These are phyloP conservation scores for Carallia pectinifolia DNA, from an alignment of 345 rosid species.

Conservation along the genomic window DNA sequence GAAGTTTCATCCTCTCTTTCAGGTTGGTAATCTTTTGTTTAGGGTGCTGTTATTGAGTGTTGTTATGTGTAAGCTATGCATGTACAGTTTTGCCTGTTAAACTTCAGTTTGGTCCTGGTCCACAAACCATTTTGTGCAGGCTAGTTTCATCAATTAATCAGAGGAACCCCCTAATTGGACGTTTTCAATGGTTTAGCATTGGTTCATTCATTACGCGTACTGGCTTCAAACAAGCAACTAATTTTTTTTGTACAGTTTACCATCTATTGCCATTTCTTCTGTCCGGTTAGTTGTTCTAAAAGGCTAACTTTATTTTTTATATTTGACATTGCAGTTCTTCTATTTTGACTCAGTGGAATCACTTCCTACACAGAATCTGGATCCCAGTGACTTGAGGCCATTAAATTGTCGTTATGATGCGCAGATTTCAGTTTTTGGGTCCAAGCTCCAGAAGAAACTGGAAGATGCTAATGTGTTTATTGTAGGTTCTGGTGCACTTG, in stretches of 20 bases:
- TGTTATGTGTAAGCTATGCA: not conserved
- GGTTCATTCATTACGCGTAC: not conserved
- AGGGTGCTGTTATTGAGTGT: not conserved
- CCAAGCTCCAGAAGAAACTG: conserved; percentile 86
- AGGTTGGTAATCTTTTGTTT: conserved; percentile 44
- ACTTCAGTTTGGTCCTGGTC: not conserved
- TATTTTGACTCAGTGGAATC: conserved; percentile 97
- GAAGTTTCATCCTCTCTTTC: conserved; percentile 93
- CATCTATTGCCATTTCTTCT: not conserved
- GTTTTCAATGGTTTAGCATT: too few species aligned
- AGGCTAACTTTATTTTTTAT: conserved; percentile 21
- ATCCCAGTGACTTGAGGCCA: conserved; percentile 66
- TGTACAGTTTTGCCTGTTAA: not conserved
- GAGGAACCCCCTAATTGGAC: too few species aligned
- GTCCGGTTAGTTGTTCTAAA: conserved; percentile 5
- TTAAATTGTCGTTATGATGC: conserved; percentile 89
- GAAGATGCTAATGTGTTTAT: conserved; percentile 80
- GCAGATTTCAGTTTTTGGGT: conserved; percentile 96
- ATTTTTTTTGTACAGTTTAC: not conserved
- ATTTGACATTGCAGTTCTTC: conserved; percentile 57
- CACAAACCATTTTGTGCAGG: too few species aligned
- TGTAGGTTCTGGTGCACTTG: conserved; percentile 98
- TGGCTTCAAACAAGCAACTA: not conserved
- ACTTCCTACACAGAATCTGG: conserved; percentile 70
- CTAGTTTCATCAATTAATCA: too few species aligned